Base-by-base conservation (phyloP, 257 asterid species). In the Ocimum tenuiflorum region DNA sequence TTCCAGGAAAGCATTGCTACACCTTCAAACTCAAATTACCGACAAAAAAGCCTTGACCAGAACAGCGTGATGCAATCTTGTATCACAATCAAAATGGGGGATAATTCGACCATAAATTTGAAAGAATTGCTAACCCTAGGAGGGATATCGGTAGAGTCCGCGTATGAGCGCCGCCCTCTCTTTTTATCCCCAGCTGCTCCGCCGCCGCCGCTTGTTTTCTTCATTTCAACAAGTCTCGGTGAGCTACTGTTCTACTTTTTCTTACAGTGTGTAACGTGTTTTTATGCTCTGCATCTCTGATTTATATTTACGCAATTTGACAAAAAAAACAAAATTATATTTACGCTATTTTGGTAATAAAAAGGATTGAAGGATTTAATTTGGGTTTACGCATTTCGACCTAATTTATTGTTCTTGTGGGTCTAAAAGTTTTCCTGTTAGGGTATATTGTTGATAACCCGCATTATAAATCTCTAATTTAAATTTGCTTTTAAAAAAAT, bases 131-230 rank as follows among this genome's bases (percentile, higher is more conserved):
- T 33, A 73, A 88, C 98, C 94, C 72, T 86, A 69, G 86, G 84
- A 73, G 96, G 86, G 18, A 80, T 48, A 22, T 85, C 88, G 60
- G 80, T 5, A 53, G 76, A 75, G 60, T 86, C 86, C 6, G 74
- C 77, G 51, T 74, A 50, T 0, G 95, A 81, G 74, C 91, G 88
- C 22, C 98, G 82, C 50, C 80, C 81, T 64, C 82, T 75, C 87
- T 86, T 91, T 73, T 86, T 91, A 64, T 91, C 96, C 62, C 80
- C 82, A 76, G 88, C 72, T 10, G 78, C 74, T 66, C 76, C 82
- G 20, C 79, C 81, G 20, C 75, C 81, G 47, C 89, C 94, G 35
- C 91, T 76, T 36, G 86, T 59, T 73, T 84, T 88, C 89, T 88
- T 88, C 96, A 86, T 91, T 49, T 65, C 75, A 63, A 51, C 38